A percentile compares a stretch with the other conserved stretches of the same genome.
These are phyloP conservation scores for Periconia sp. DNA, from an alignment of 2,329 filamentous ascomycete species.

Conservation along the genomic window DNA sequence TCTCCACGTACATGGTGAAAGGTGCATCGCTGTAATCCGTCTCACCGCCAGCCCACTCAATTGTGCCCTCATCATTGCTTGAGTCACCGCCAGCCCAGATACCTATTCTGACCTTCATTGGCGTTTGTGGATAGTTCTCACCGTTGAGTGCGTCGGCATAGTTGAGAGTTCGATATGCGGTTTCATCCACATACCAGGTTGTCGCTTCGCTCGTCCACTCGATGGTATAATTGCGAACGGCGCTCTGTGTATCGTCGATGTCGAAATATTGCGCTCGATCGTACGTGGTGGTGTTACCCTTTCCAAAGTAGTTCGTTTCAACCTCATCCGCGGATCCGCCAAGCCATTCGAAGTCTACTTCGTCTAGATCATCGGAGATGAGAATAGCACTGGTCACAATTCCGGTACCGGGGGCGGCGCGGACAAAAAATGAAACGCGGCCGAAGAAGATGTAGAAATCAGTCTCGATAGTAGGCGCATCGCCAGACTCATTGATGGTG, in stretches of 20 bases:
- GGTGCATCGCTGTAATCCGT: conserved; percentile 52
- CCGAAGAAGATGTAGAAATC: conserved; percentile 88
- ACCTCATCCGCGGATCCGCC: conserved; percentile 67
- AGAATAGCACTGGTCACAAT: conserved; percentile 82
- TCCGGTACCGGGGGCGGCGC: conserved; percentile 73
- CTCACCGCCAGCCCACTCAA: conserved; percentile 69
- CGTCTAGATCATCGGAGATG: conserved; percentile 80
- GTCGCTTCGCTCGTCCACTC: conserved; percentile 70
- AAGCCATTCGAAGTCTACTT: conserved; percentile 83
- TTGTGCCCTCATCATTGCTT: conserved; percentile 58
- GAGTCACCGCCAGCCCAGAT: conserved; percentile 55
- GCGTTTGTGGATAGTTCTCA: conserved; percentile 73
- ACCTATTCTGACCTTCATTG: conserved; percentile 62
- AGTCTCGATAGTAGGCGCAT: conserved; percentile 70
- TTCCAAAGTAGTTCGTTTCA: conserved; percentile 71
- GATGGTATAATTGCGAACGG: conserved; percentile 70
- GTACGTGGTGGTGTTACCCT: conserved; percentile 64
- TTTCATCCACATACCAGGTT: conserved; percentile 72
- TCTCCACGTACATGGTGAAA: conserved; percentile 57
- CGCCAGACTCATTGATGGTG: conserved; percentile 50
- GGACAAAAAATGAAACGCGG: conserved; percentile 74
- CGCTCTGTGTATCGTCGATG: conserved; percentile 59
- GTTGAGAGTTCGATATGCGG: conserved; percentile 64
- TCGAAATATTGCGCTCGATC: conserved; percentile 68
- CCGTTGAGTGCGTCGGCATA: conserved; percentile 62